A percentile compares a stretch with the other conserved stretches of the same genome.
These are phyloP conservation scores for Wickerhamomyces strasburgensis DNA, from an alignment of 805 yeast genomes.

Conservation along the genomic window DNA sequence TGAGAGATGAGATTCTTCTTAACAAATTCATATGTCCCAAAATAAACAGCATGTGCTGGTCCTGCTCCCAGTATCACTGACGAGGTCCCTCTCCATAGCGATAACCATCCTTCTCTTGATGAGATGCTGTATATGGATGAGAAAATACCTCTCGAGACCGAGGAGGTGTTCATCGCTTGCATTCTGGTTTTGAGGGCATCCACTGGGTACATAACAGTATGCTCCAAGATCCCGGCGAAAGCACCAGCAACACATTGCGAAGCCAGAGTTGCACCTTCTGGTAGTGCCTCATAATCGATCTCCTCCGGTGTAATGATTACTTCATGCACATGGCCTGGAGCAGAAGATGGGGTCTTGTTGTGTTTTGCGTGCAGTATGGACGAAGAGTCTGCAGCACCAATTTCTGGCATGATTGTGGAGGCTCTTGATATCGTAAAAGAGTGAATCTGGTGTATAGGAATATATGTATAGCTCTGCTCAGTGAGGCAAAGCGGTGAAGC, in stretches of 20 bases:
- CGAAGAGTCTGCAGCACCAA: neutral
- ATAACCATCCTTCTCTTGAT: constrained; percentile 77
- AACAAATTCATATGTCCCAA: constrained; percentile 82
- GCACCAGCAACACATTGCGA: constrained; percentile 92
- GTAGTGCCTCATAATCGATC: constrained; percentile 87
- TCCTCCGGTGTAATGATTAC: constrained; percentile 32
- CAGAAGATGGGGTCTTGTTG: too few relatives aligned
- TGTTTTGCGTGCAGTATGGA: neutral
- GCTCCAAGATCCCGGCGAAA: constrained; percentile 97
- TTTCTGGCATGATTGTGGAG: neutral
- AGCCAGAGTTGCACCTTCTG: constrained; percentile 74
- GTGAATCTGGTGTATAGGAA: neutral
- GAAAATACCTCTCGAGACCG: constrained; percentile 28
- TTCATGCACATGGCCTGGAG: constrained; percentile 1
- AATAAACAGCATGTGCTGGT: constrained; percentile 98
- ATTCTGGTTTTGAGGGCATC: constrained; percentile 93
- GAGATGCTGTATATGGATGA: constrained; percentile 67
- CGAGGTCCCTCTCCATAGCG: constrained; percentile 92
- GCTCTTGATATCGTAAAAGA: neutral
- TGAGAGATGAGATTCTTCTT: constrained; percentile 31
- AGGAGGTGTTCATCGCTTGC: constrained; percentile 43
- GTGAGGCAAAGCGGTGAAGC: too few relatives aligned
- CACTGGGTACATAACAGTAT: constrained; percentile 93
- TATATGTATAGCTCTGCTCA: neutral
- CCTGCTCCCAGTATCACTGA: constrained; percentile 95